Evolutionary conservation across 164 flowering plant genomes (phyloP), one percentile per base, ranked within the genome.

Genomic region (Chloranthus sessilifolius): DNA sequence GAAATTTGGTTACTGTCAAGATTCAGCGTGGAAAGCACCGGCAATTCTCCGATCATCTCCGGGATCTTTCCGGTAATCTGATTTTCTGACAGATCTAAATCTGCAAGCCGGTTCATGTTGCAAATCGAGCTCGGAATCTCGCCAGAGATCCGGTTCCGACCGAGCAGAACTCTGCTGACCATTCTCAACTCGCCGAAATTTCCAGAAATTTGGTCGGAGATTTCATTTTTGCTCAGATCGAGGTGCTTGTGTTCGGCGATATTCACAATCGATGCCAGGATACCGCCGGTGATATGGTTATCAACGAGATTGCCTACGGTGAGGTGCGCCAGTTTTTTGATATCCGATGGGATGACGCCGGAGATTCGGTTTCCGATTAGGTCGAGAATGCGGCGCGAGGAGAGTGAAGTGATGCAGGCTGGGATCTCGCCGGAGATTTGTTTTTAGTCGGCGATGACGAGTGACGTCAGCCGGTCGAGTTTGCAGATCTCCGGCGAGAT

Each of bases 251-350:
- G 37, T 14, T 48, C 30, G 3, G 50, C 33, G 7, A 81, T 30
- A 9, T 50, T 53, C 22, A 69, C 63, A 16, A 88, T 33, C 1
- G 94, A 82, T 6, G 54, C 9, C 1, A 94, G 96, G 3, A 88
- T 47, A 17, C 31, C 24, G 21, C 96, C 96, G 53, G 82, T 36
- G 62, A 88, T 14, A 29, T 58, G 34, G 69, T 84, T 88, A 0
- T 90, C 92, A 53, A 80, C 56, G 16, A 88, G 61, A 53, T 88
- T 90, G n/a, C n/a, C n/a, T n/a, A n/a, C n/a, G n/a, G n/a, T n/a
- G n/a, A n/a, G n/a, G n/a, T n/a, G n/a, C n/a, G 14, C 16, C 78
- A 69, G 19, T 55, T 42, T n/a, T n/a, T n/a, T n/a, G n/a, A n/a
- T n/a, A n/a, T n/a, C n/a, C n/a, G n/a, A n/a, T n/a, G n/a, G n/a